These are phyloP conservation scores for Oemleria cerasiformis DNA, from an alignment of 306 rosid genomes.

Conservation along the genomic window DNA sequence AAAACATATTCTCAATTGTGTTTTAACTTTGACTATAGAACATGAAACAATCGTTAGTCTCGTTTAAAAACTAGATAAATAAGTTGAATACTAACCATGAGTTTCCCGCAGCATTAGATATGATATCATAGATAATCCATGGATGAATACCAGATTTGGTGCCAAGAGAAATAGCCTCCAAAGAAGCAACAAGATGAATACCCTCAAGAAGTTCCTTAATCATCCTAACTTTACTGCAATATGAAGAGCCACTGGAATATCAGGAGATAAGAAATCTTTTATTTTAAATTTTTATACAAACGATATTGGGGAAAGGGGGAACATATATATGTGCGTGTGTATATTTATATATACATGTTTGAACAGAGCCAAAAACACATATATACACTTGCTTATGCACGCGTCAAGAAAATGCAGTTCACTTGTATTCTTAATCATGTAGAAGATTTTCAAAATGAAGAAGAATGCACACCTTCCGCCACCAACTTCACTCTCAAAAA, in stretches of 20 bases:
- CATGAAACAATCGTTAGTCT: too few species aligned
- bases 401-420: neutral
- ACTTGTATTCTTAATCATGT: neutral
- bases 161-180: slow-evolving; percentile 93
- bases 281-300: neutral
- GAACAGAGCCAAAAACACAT: neutral
- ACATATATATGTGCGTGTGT: neutral
- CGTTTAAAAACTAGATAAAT: neutral
- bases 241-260: slow-evolving; percentile 16
- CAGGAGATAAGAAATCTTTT: neutral
- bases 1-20: too few species aligned
- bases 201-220: slow-evolving; percentile 75
- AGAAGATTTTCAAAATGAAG: slow-evolving; percentile 28
- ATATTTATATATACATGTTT: neutral
- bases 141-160: slow-evolving; percentile 85
- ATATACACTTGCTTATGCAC: neutral
- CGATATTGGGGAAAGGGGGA: neutral
- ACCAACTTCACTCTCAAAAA: slow-evolving; percentile 86
- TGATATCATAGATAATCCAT: slow-evolving; percentile 74
- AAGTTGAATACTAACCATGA: slow-evolving; percentile 59
- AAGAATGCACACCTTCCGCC: slow-evolving; percentile 70
- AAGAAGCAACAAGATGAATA: slow-evolving; percentile 75
- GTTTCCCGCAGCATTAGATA: slow-evolving; percentile 95
- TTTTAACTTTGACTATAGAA: too few species aligned
- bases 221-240: slow-evolving; percentile 66